Percentiles rank a stretch among this genome's conserved stretches.
These are phyloP conservation scores for Pythium folliculosum DNA, from an alignment of 352 stramenopile genomes.

Conservation along the genomic window DNA sequence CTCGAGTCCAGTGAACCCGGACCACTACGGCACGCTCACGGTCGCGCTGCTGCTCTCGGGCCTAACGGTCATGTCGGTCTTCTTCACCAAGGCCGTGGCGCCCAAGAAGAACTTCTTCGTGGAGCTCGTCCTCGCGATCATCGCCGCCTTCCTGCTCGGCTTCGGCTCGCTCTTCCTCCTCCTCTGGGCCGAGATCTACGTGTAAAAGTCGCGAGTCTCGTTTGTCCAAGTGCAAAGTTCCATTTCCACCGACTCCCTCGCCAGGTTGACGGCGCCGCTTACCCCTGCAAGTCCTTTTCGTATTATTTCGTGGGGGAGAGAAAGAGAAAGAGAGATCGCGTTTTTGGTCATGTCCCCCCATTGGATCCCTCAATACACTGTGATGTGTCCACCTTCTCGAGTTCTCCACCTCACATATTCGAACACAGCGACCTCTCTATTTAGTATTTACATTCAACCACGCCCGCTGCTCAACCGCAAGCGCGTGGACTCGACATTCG, in stretches of 20 bases:
- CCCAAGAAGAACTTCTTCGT: constrained; percentile 77
- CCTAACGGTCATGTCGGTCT: constrained; percentile 78
- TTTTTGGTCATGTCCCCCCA: too few species aligned
- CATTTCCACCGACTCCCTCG: not conserved
- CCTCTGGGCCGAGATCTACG: constrained; percentile 88
- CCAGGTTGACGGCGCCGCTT: not conserved
- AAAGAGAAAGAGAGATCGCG: not conserved
- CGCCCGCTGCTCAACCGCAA: not conserved
- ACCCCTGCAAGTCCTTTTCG: constrained; percentile 10
- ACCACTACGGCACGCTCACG: constrained; percentile 70
- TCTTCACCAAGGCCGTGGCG: constrained; percentile 77
- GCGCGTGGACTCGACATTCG: too few species aligned
- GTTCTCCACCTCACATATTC: too few species aligned
- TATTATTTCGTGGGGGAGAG: constrained; percentile 17
- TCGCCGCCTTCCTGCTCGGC: constrained; percentile 72
- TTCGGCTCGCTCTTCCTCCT: constrained; percentile 87
- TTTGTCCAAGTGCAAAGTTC: too few species aligned
- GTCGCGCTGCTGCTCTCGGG: constrained; percentile 59
- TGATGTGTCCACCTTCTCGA: too few species aligned
- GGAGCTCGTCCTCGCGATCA: constrained; percentile 68
- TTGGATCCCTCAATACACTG: too few species aligned
- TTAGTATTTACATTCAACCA: constrained; percentile 16
- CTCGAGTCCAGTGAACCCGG: constrained; percentile 71
- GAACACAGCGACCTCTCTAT: constrained; percentile 10
- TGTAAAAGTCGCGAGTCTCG: constrained; percentile 38